Base-by-base conservation (phyloP, 306 rosid species). In the Calophaca sinica region DNA sequence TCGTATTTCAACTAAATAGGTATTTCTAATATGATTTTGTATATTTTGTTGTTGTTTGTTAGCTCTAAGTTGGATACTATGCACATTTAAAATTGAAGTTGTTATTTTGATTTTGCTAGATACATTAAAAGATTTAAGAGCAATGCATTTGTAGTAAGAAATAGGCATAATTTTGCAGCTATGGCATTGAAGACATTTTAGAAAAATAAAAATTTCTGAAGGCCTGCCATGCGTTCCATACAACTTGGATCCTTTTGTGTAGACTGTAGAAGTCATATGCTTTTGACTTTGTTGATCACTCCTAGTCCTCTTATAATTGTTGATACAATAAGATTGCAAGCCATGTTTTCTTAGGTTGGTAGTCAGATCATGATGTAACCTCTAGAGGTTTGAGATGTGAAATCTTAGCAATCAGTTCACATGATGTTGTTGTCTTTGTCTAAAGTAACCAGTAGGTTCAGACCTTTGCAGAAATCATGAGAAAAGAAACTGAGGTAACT, bases 231-330 rank as follows among this genome's bases (percentile, higher is more conserved):
- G 31, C 42, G 10, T 51, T 50, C 28, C 41, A 5, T 70, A 13
- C 26, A 63, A 57, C 38, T 78, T 53, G 76, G 52, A 55, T 68
- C 65, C 9, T 52, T 68, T 57, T 20, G 26, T 20, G 26, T 20
- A 20, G 26, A 20, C 39, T n/a, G 35, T 55, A 75, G 48, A 62
- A 64, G 48, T 53, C 66, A 58, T 58, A 64, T 64, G 20, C 70
- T 31, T 64, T 57, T 79, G 57, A 29, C 65, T 82, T 82, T 62
- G n/a, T 78, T 62, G 52, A n/a, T 54, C 74, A 71, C 36, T 65
- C 28, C 44, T 75, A 36, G 15, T 60, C 29, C 48, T 79, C n/a
- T 70, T 60, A 51, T 35, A 72, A n/a, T 49, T 49, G 53, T 71
- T 59, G 8, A 39, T 58, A 42, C 54, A 65, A 52, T 71, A 70